These are phyloP conservation scores for Cladosporium oxysporum DNA, from an alignment of 2,329 filamentous ascomycete genomes.

Conservation along the genomic window DNA sequence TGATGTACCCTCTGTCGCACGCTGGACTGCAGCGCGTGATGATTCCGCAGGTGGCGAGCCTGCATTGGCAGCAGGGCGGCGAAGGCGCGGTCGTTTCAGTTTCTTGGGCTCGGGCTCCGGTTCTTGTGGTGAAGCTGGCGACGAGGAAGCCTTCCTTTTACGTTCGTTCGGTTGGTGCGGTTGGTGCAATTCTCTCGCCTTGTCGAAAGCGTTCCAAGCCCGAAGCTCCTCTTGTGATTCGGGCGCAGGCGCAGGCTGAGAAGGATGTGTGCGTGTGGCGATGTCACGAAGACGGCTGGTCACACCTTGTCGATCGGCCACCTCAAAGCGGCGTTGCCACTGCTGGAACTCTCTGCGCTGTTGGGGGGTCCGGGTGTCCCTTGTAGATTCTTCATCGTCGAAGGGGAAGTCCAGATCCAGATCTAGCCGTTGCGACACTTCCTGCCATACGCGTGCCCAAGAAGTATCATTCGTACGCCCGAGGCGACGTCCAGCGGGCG, in stretches of 20 bases:
- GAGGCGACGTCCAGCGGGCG: not conserved
- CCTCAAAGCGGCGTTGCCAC: conserved; percentile 82
- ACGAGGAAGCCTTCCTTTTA: conserved; percentile 78
- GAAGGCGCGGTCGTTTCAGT: conserved; percentile 74
- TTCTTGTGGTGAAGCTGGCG: conserved; percentile 68
- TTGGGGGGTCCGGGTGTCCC: conserved; percentile 54
- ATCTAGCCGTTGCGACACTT: conserved; percentile 76
- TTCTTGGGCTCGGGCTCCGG: conserved; percentile 68
- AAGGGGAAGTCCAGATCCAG: conserved; percentile 85
- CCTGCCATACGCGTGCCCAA: conserved; percentile 84
- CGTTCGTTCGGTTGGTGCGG: conserved; percentile 45
- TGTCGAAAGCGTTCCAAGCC: conserved; percentile 90
- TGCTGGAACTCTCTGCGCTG: conserved; percentile 62
- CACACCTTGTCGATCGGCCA: conserved; percentile 78
- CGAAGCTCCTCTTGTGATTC: conserved; percentile 78
- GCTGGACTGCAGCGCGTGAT: conserved; percentile 35
- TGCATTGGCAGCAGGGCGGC: conserved; percentile 49
- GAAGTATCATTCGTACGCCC: conserved; percentile 49
- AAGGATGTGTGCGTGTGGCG: conserved; percentile 60
- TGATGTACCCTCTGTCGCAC: conserved; percentile 61
- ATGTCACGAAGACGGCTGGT: conserved; percentile 54
- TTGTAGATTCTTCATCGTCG: conserved; percentile 61
- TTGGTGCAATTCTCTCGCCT: conserved; percentile 69
- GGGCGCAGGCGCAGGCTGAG: conserved; percentile 53
- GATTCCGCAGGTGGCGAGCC: conserved; percentile 40